Conservation (phyloP, 257 asterid species). For the Solanum dulcamara region DNA sequence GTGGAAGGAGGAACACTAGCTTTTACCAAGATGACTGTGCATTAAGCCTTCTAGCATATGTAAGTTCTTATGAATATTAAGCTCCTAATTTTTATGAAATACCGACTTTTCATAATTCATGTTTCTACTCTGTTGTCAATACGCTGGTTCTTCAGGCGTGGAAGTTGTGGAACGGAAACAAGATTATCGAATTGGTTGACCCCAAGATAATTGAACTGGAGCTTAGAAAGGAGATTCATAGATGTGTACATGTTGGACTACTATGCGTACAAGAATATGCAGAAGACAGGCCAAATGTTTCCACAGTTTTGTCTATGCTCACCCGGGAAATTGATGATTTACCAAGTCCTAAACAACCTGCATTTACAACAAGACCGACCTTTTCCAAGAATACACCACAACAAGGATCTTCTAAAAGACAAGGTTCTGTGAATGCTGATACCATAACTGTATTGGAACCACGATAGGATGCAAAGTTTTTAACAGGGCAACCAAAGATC, state of each 20-base stretch:
- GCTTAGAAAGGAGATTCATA: slow-evolving; percentile 15
- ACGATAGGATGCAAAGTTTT: slow-evolving; percentile 4
- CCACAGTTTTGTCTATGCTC: slow-evolving; percentile 41
- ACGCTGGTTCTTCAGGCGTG: slow-evolving; percentile 38
- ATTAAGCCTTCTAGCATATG: slow-evolving; percentile 44
- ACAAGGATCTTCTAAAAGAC: slow-evolving; percentile 15
- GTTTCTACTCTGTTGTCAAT: too few species aligned
- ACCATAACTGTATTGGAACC: slow-evolving; percentile 30
- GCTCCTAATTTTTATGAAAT: too few species aligned
- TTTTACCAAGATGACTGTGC: slow-evolving; percentile 16
- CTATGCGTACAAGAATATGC: slow-evolving; percentile 31
- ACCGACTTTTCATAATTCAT: too few species aligned
- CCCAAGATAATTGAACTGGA: slow-evolving; percentile 15
- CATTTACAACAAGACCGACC: too few species aligned
- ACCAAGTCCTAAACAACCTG: slow-evolving; percentile 29
- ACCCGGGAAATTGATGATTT: not conserved
- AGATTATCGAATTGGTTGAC: slow-evolving; percentile 15
- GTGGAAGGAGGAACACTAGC: slow-evolving; percentile 42
- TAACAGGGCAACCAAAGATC: not conserved
- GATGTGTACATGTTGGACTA: slow-evolving; percentile 24
- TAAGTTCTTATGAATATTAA: slow-evolving; percentile 12
- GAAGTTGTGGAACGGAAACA: slow-evolving; percentile 41
- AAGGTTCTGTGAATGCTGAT: slow-evolving; percentile 20
- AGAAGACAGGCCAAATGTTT: slow-evolving; percentile 39
- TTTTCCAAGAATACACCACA: too few species aligned